These are phyloP conservation scores for Tricholoma hemisulphureum DNA, from an alignment of 768 basidiomycete species.

Conservation along the genomic window DNA sequence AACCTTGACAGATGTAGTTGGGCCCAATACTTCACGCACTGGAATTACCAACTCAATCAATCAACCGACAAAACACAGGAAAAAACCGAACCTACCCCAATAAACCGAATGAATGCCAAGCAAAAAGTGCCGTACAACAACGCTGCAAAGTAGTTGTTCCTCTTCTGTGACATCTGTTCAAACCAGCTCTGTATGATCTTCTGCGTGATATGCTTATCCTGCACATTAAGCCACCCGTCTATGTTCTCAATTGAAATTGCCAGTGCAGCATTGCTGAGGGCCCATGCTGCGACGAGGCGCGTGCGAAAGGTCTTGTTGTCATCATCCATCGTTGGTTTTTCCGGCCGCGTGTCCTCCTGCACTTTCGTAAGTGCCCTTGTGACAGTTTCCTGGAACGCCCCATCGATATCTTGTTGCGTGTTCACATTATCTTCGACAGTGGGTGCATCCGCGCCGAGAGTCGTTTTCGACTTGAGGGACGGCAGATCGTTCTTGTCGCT, in stretches of 20 bases:
- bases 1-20: constrained; percentile 19
- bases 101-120: constrained; percentile 56
- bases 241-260: constrained; percentile 61
- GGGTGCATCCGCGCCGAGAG: constrained; percentile 58
- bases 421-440: constrained; percentile 76
- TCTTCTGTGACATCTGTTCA: constrained; percentile 37
- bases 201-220: constrained; percentile 34
- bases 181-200: constrained; percentile 27
- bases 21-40: constrained; percentile 25
- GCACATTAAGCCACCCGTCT: constrained; percentile 37
- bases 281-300: constrained; percentile 72
- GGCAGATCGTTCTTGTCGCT: constrained; percentile 84
- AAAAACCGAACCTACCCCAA: constrained; percentile 45
- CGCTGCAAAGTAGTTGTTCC: constrained; percentile 59
- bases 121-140: constrained; percentile 62
- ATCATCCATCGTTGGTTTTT: constrained; percentile 76
- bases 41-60: neutral
- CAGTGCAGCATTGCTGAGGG: constrained; percentile 58
- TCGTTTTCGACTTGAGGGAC: constrained; percentile 55
- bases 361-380: constrained; percentile 70
- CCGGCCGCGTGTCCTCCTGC: constrained; percentile 42
- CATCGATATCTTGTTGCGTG: constrained; percentile 77
- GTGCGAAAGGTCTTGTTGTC: constrained; percentile 84
- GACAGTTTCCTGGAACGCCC: constrained; percentile 79
- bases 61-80: neutral